Base-by-base conservation (phyloP, 148 eudicot genomes). In the Rhododendron williamsianum region DNA sequence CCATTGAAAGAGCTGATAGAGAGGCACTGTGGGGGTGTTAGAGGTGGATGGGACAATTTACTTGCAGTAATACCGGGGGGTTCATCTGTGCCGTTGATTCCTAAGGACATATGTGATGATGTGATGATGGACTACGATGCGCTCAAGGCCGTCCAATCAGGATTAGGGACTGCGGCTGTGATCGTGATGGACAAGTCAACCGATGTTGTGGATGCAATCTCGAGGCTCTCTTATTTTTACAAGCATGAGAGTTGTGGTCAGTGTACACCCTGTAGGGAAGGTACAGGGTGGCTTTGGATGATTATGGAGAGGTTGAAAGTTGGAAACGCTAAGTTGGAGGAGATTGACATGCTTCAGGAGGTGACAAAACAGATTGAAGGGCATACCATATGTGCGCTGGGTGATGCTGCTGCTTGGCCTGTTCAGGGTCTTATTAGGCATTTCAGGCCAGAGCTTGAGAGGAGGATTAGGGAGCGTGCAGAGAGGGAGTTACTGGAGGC, bases 381-480 rank as follows among this genome's bases (percentile, higher is more conserved):
- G 80, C 98, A 96, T 83, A 96, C 99, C 2, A 95, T 95, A 9
- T 96, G 99, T 89, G 99, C 99, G 0, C 86, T 95, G 90, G 99
- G 98, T 46, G 98, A 94, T 91, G 99, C 98, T 78, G 99, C 98
- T 89, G 98, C 98, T 85, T 95, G 98, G 98, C 99, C 99, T 18
- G 97, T 96, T 85, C 99, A 96, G 91, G 98, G 99, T 86, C 98
- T 95, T 76, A 95, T 96, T 43, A 91, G 98, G 89, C 98, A 96
- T 82, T 96, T 96, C 81, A 92, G 99, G 85, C 98, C 97, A 8
- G 99, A 96, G 90, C 90, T 96, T 52, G 99, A 96, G 84, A 89
- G 95, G 90, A 94, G 99, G 90, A 96, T 96, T 49, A 92, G 86
- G 86, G 95, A 95, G 83, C 93, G 91, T 67, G 99, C 99, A 9